phyloP scores from a whole-genome alignment of 495 filamentous ascomycete species.

The Daldinia decipiens region DNA sequence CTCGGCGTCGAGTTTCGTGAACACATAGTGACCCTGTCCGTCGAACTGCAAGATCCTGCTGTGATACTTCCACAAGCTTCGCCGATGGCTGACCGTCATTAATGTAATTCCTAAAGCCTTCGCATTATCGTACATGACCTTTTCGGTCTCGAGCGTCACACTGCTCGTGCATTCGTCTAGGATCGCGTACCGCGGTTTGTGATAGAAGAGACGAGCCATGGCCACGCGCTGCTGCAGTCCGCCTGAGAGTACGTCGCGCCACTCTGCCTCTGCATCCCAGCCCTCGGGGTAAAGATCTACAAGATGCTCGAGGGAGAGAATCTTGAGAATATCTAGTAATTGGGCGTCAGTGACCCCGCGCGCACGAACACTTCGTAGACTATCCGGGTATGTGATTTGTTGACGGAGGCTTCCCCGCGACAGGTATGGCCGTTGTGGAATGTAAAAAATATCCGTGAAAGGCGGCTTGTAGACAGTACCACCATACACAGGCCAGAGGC shows the following conservation, averaged over 20 bases:
- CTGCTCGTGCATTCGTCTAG: conserved; percentile 95
- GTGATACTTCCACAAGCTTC: conserved; percentile 97
- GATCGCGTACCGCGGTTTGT: conserved; percentile 90
- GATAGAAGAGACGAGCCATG: conserved; percentile 97
- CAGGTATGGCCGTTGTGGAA: conserved; percentile 94
- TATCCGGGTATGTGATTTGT: conserved; percentile 96
- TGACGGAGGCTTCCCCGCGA: conserved; percentile 88
- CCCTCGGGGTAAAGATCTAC: conserved; percentile 79
- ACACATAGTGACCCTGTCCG: conserved; percentile 89
- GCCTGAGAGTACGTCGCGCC: conserved; percentile 88
- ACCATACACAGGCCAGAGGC: conserved; percentile 98
- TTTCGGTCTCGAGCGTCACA: conserved; percentile 92
- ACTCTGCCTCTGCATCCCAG: conserved; percentile 96
- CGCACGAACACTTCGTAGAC: conserved; percentile 82
- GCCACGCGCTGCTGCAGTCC: conserved; percentile 97
- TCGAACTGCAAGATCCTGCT: conserved; percentile 94
- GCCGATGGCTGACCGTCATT: conserved; percentile 92
- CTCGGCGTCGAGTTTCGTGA: conserved; percentile 91
- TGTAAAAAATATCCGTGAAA: conserved; percentile 94
- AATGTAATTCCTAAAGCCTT: conserved; percentile 90
- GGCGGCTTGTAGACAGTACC: conserved; percentile 90
- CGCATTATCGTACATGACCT: conserved; percentile 95
- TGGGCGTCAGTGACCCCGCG: conserved; percentile 87
- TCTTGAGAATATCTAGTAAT: conserved; percentile 76
- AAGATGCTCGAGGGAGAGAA: conserved; percentile 84